Conservation (phyloP, 2,329 filamentous ascomycete genomes). For the Beauveria rudraprayagi region DNA sequence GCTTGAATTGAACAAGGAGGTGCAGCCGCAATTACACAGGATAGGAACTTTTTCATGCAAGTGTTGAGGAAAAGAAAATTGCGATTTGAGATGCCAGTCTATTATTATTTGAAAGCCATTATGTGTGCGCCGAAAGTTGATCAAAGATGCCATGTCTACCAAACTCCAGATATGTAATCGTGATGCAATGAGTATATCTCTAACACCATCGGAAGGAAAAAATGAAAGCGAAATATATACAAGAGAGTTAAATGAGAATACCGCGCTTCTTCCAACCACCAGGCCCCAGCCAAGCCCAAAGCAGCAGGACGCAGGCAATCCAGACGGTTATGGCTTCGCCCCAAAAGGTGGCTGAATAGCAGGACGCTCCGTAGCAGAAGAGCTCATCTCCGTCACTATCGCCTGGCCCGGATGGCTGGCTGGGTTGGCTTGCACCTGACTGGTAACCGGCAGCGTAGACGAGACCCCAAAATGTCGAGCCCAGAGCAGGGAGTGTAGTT, state of each 20-base stretch:
- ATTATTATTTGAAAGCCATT: background rate
- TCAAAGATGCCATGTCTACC: background rate
- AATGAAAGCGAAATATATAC: background rate
- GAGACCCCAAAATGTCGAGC: slow-evolving; percentile 82
- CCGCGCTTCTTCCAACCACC: slow-evolving; percentile 70
- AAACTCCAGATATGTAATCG: background rate
- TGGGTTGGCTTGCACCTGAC: slow-evolving; percentile 43
- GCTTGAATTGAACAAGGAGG: background rate
- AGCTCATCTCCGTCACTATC: slow-evolving; percentile 35
- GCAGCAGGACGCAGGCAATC: slow-evolving; percentile 63
- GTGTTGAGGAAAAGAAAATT: background rate
- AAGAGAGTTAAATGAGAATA: slow-evolving; percentile 49
- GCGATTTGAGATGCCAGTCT: background rate
- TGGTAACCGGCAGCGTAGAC: slow-evolving; percentile 82
- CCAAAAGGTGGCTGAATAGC: slow-evolving; percentile 80
- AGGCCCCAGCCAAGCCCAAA: slow-evolving; percentile 74
- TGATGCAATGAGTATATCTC: background rate
- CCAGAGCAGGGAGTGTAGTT: slow-evolving; percentile 80
- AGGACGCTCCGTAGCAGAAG: slow-evolving; percentile 73
- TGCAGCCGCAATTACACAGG: background rate
- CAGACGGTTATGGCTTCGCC: slow-evolving; percentile 75
- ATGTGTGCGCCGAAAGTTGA: background rate
- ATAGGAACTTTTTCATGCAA: background rate
- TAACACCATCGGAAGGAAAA: background rate
- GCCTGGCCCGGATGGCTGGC: slow-evolving; percentile 22